These are phyloP conservation scores for Podaxis mareebaensis DNA, from an alignment of 768 basidiomycete species.

Conservation along the genomic window DNA sequence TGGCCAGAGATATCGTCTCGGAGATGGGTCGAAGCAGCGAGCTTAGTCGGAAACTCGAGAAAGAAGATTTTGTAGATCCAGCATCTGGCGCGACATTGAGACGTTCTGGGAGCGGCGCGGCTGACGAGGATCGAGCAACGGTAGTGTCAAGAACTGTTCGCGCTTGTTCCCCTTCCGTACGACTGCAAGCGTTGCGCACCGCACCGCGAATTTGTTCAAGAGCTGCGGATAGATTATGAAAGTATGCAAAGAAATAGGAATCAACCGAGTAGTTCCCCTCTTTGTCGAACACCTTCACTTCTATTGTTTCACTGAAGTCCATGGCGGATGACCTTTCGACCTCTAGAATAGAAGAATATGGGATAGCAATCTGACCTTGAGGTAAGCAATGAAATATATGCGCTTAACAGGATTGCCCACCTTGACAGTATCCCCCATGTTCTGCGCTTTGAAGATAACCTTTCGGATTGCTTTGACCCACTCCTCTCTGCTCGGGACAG, in stretches of 20 bases:
- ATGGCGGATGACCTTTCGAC: conserved; percentile 86
- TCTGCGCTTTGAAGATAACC: conserved; percentile 94
- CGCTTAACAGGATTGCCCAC: conserved; percentile 35
- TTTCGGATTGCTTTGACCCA: conserved; percentile 96
- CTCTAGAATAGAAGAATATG: conserved; percentile 85
- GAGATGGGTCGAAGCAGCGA: conserved; percentile 70
- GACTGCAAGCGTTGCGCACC: conserved; percentile 56
- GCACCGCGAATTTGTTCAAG: conserved; percentile 81
- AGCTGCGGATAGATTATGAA: conserved; percentile 75
- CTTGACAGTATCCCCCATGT: conserved; percentile 95
- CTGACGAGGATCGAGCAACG: conserved; percentile 32
- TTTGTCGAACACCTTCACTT: conserved; percentile 88
- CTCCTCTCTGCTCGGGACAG: conserved; percentile 81
- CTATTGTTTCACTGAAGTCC: conserved; percentile 96
- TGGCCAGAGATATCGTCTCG: conserved; percentile 40
- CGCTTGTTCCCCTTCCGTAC: conserved; percentile 32
- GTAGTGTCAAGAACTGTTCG: conserved; percentile 63
- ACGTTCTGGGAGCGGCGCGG: conserved; percentile 33
- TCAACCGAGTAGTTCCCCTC: conserved; percentile 77
- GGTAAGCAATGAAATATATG: conserved; percentile 1
- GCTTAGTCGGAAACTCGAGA: conserved; percentile 61
- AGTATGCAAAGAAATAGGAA: conserved; percentile 95
- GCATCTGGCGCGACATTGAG: conserved; percentile 20
- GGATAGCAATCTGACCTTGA: conserved; percentile 76
- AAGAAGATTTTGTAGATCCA: conserved; percentile 20